These are phyloP conservation scores for Colletotrichum incanum DNA, from an alignment of 2,329 filamentous ascomycete species.

Conservation along the genomic window DNA sequence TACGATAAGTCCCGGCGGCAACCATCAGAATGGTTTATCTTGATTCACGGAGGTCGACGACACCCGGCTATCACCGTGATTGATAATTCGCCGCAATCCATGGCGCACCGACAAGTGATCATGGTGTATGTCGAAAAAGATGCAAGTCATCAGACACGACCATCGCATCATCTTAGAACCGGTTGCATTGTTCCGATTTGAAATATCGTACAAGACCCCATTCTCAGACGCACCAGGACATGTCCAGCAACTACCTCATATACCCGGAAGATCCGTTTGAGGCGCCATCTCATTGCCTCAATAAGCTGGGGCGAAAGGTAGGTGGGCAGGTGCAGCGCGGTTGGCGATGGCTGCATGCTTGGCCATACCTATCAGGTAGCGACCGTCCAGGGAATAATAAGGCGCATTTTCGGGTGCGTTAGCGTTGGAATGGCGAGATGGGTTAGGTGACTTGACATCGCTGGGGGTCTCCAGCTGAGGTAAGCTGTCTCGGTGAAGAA, in stretches of 20 bases:
- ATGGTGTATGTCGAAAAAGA: neutral
- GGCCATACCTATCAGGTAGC: neutral
- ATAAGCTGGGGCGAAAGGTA: neutral
- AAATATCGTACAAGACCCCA: neutral
- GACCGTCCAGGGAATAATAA: slow-evolving; percentile 1
- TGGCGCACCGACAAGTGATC: neutral
- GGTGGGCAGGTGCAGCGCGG: neutral
- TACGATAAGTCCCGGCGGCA: neutral
- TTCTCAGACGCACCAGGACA: neutral
- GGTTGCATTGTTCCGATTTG: neutral
- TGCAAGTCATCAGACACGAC: neutral
- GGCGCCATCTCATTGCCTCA: neutral
- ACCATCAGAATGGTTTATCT: neutral
- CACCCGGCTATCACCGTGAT: too few species aligned
- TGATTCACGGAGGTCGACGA: neutral
- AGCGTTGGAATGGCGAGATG: slow-evolving; percentile 25
- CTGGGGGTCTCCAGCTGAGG: slow-evolving; percentile 10
- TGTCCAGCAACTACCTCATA: neutral
- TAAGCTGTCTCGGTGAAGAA: neutral
- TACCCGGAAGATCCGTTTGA: neutral
- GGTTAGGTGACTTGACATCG: slow-evolving; percentile 36
- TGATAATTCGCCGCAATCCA: neutral
- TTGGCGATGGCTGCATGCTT: slow-evolving; percentile 5
- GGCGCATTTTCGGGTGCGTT: slow-evolving; percentile 23
- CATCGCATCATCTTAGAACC: neutral